phyloP scores from a whole-genome alignment of 257 asterid species.

The Nicotiana noctiflora region DNA sequence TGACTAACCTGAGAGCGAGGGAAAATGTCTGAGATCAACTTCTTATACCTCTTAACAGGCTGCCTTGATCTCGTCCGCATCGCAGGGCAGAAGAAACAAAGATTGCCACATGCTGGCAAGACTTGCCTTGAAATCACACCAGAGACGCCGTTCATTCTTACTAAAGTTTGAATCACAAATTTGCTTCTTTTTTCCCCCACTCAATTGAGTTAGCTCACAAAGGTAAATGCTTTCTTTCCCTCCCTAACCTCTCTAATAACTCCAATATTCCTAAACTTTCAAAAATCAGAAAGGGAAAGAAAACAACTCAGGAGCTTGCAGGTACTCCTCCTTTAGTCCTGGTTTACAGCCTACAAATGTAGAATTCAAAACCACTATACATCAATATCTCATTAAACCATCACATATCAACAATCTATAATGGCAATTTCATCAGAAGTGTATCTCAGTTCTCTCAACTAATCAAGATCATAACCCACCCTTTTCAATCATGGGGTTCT shows the following conservation, averaged over 20 bases:
- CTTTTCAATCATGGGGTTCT: background rate
- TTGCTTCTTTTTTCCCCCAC: background rate
- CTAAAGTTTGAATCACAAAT: background rate
- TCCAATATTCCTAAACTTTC: constrained; percentile 16
- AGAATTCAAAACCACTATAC: constrained; percentile 14
- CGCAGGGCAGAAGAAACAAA: constrained; percentile 93
- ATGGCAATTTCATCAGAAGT: constrained; percentile 6
- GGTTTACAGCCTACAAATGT: constrained; percentile 1
- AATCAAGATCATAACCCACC: constrained; percentile 1
- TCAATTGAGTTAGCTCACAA: constrained; percentile 18
- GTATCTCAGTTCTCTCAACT: background rate
- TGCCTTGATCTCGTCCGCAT: constrained; percentile 93
- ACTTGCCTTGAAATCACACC: constrained; percentile 93
- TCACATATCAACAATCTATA: background rate
- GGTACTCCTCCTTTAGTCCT: constrained; percentile 13
- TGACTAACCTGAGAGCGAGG: constrained; percentile 75
- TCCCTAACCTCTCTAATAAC: constrained; percentile 36
- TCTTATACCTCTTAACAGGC: constrained; percentile 98
- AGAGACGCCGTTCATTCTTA: constrained; percentile 65
- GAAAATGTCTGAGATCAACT: constrained; percentile 84
- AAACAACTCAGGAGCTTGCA: constrained; percentile 50
- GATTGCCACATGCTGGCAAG: constrained; percentile 84
- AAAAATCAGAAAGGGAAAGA: constrained; percentile 59
- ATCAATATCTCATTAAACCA: constrained; percentile 31
- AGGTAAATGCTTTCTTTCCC: constrained; percentile 53